Evolutionary conservation across 352 stramenopile species (phyloP).

Genomic region (Globisporangium irregulare): DNA sequence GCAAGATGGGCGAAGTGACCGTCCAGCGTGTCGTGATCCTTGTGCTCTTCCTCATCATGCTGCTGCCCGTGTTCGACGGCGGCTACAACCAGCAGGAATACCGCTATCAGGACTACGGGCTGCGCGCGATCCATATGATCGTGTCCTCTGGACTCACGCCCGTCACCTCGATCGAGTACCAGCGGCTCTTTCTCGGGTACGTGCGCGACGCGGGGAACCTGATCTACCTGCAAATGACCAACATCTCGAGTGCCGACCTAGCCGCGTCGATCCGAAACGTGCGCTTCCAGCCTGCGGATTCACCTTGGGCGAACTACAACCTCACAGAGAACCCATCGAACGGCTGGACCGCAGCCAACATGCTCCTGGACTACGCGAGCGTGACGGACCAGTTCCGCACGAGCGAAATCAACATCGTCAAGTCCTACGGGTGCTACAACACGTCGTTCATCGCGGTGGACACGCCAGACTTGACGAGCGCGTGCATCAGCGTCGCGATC

Average conservation of each 20-base stretch:
- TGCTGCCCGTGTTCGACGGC: constrained; percentile 85
- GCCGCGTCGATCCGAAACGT: constrained; percentile 30
- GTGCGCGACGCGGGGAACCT: constrained; percentile 57
- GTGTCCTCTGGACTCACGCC: constrained; percentile 48
- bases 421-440: constrained; percentile 77
- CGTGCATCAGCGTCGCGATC: constrained; percentile 73
- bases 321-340: constrained; percentile 61
- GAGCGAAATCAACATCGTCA: constrained; percentile 70
- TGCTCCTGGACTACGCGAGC: constrained; percentile 36
- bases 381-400: constrained; percentile 46
- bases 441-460: constrained; percentile 56
- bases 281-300: constrained; percentile 44
- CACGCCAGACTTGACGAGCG: constrained; percentile 37
- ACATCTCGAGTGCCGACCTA: constrained; percentile 39
- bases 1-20: constrained; percentile 87
- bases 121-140: constrained; percentile 73
- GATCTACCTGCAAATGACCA: constrained; percentile 57
- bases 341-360: constrained; percentile 36
- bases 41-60: constrained; percentile 87
- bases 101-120: constrained; percentile 82
- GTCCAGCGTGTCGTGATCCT: constrained; percentile 86
- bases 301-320: constrained; percentile 38
- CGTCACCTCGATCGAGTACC: constrained; percentile 41
- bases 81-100: constrained; percentile 76
- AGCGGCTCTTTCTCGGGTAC: constrained; percentile 60